Evolutionary conservation across 1,284 basidiomycete species (phyloP).

Genomic region (Singerocomus inundabilis): DNA sequence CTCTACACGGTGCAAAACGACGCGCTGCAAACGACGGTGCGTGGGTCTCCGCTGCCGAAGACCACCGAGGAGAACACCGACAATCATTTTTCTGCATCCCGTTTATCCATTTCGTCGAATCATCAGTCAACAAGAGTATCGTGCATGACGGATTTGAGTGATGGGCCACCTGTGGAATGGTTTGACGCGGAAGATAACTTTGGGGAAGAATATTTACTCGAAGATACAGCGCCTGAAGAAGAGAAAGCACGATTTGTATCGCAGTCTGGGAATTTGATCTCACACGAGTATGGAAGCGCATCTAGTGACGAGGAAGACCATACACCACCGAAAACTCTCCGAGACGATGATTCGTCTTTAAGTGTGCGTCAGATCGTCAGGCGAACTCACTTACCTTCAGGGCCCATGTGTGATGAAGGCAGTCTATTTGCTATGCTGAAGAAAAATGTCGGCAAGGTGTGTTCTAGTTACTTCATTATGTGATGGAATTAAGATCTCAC

Average conservation of each 20-base stretch:
- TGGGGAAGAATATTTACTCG: slow-evolving; percentile 69
- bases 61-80: slow-evolving; percentile 52
- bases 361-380: slow-evolving; percentile 42
- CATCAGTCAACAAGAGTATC: slow-evolving; percentile 48
- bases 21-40: slow-evolving; percentile 31
- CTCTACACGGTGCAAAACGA: slow-evolving; percentile 43
- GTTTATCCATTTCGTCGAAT: slow-evolving; percentile 34
- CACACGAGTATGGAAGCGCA: slow-evolving; percentile 35
- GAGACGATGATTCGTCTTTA: slow-evolving; percentile 14
- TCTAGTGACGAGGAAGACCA: slow-evolving; percentile 44
- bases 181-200: slow-evolving; percentile 64
- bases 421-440: slow-evolving; percentile 85
- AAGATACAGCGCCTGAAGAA: slow-evolving; percentile 42
- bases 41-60: slow-evolving; percentile 43
- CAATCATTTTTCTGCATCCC: slow-evolving; percentile 29
- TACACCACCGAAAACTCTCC: slow-evolving; percentile 5
- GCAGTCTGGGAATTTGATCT: slow-evolving; percentile 42
- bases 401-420: slow-evolving; percentile 78
- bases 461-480: slow-evolving; percentile 7
- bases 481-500: background rate
- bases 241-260: slow-evolving; percentile 44
- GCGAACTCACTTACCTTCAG: slow-evolving; percentile 64
- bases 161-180: slow-evolving; percentile 59
- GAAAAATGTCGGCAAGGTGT: slow-evolving; percentile 90
- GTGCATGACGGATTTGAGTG: slow-evolving; percentile 54